A percentile compares a stretch with the other conserved stretches of the same genome.
Evolutionary conservation across 139 green algal genomes (phyloP).

Genomic region (Micromonas pusilla): DNA sequence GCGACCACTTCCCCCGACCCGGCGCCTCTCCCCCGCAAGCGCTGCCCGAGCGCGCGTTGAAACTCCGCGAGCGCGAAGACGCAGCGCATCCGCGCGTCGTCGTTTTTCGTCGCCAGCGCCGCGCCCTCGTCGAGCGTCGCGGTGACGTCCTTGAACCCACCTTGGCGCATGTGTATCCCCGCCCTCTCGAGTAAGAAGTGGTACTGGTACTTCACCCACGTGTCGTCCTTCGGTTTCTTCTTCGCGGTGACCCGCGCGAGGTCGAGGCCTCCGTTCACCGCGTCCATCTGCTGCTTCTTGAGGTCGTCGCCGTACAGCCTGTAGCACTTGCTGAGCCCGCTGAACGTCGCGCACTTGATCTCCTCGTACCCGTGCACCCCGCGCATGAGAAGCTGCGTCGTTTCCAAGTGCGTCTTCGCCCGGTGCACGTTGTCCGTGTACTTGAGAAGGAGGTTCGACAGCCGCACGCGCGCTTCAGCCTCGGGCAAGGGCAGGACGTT

Average conservation of each 20-base stretch:
- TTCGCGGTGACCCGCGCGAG: neutral
- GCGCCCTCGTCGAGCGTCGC: neutral
- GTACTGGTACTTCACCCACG: neutral
- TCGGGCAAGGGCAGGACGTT: neutral
- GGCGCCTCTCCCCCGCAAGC: too few relatives aligned
- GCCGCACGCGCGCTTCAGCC: neutral
- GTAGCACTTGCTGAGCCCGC: neutral
- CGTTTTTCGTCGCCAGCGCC: neutral
- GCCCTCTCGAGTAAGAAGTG: neutral
- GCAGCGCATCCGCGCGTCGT: neutral
- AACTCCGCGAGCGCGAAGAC: neutral
- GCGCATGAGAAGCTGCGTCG: neutral
- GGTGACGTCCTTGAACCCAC: neutral
- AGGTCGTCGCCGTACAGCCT: neutral
- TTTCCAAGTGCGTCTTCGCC: neutral
- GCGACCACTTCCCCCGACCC: neutral
- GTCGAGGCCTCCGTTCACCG: neutral
- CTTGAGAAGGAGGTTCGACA: neutral
- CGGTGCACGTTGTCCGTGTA: neutral
- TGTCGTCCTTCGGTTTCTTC: neutral
- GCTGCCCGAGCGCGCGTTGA: neutral
- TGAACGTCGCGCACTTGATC: conserved; percentile 7
- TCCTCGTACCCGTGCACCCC: neutral
- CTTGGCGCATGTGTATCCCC: neutral
- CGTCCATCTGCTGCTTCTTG: neutral